Base-by-base conservation (phyloP, 129 eudicot species). In the Calendula officinalis region DNA sequence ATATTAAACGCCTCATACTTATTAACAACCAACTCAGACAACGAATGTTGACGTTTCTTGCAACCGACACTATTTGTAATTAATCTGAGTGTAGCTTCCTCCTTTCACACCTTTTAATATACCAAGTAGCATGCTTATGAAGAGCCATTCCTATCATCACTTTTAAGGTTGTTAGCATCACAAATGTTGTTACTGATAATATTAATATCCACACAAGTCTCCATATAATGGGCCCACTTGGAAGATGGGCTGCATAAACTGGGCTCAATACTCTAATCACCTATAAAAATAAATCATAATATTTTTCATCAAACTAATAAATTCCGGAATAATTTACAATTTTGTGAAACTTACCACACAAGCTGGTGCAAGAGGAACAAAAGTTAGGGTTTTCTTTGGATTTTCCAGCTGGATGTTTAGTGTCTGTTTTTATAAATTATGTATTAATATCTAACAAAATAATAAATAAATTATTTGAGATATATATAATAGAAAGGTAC, bases 351-450 rank as follows among this genome's bases (percentile, higher is more conserved):
- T 81, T 75, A 92, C 98, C 89, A 88, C 95, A 68, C 83, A 92
- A 79, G 96, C 98, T 16, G 98, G 98, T 47, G 98, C 96, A 46
- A 92, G 64, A 56, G 98, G 98, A 61, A 92, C 91, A 73, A 88
- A 92, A 2, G 89, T 85, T 56, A 91, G 96, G 46, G 32, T 79
- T 61, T 75, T 88, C 81, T 83, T 92, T 34, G 73, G 82, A 68
- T 76, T 78, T 65, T 88, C 95, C 11, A 88, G 70, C 72, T 82
- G 83, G 51, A 88, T 77, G 70, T 88, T 85, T 38, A 92, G 71
- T 36, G 90, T 81, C 98, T 92, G 89, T 53, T 22, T 49, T 10
- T 27, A 50, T 7, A 45, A 50, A 50, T 10, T 22, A 66, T 6
- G 60, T 38, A 51, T 66, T 38, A 51, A 60, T 37, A 30, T 27